Evolutionary conservation across 441 rosid genomes (phyloP).

Genomic region (Eruca vesicaria): DNA sequence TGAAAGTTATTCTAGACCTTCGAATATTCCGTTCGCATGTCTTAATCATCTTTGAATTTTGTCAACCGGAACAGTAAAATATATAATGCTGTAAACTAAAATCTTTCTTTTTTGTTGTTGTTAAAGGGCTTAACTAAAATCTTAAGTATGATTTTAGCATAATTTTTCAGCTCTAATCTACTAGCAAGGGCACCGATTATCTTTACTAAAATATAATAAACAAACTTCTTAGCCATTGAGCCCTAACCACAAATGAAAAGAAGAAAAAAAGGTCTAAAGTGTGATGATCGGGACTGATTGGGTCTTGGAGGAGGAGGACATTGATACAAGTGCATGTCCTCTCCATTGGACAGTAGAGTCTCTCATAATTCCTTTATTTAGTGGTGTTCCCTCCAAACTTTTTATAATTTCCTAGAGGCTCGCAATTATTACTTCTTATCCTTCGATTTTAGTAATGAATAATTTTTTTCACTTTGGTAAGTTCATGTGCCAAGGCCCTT

Average conservation of each 20-base stretch:
- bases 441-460: not conserved
- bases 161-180: not conserved
- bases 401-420: constrained; percentile 12
- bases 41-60: not conserved
- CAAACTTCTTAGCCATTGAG: not conserved
- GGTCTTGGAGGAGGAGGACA: constrained; percentile 21
- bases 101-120: too few species aligned
- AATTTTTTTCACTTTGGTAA: not conserved
- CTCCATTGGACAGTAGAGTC: constrained; percentile 16
- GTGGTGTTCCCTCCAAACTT: constrained; percentile 8
- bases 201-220: constrained; percentile 4
- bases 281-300: constrained; percentile 7
- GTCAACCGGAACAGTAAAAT: not conserved
- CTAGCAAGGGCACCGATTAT: not conserved
- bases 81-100: not conserved
- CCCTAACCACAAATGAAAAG: constrained; percentile 1
- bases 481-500: constrained; percentile 26
- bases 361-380: not conserved
- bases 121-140: too few species aligned
- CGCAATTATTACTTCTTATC: not conserved
- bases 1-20: not conserved
- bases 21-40: not conserved
- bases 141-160: not conserved
- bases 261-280: not conserved
- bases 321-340: constrained; percentile 22